Evolutionary conservation across 768 basidiomycete species (phyloP).

Genomic region (Rhodocollybia butyracea): DNA sequence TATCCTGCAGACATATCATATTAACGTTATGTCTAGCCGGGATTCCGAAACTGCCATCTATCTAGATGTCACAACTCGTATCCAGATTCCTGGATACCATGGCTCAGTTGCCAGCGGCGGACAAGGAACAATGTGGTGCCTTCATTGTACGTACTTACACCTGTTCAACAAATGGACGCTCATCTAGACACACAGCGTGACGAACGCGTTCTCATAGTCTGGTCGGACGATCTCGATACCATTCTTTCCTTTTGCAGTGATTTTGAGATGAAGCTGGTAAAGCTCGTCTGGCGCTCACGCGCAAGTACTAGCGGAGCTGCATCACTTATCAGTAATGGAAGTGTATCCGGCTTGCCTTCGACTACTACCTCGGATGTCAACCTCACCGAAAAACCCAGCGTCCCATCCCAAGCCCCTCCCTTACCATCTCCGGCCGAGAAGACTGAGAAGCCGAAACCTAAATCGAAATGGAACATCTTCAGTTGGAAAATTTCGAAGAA

Average conservation of each 20-base stretch:
- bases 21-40: slow-evolving; percentile 32
- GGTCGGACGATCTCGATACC: slow-evolving; percentile 80
- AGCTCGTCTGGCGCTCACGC: slow-evolving; percentile 51
- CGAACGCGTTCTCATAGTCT: slow-evolving; percentile 78
- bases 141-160: slow-evolving; percentile 55
- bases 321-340: slow-evolving; percentile 34
- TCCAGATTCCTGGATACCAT: slow-evolving; percentile 82
- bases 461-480: slow-evolving; percentile 36
- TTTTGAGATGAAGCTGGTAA: slow-evolving; percentile 68
- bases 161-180: slow-evolving; percentile 1
- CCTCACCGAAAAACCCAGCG: slow-evolving; percentile 45
- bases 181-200: slow-evolving; percentile 55
- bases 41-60: slow-evolving; percentile 62
- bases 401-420: slow-evolving; percentile 25
- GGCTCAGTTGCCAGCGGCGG: slow-evolving; percentile 62
- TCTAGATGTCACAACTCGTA: slow-evolving; percentile 78
- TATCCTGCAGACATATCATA: neutral
- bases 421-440: slow-evolving; percentile 23
- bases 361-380: slow-evolving; percentile 51
- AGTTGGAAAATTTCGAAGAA: slow-evolving; percentile 44
- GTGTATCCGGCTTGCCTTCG: slow-evolving; percentile 40
- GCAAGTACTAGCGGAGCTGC: slow-evolving; percentile 23
- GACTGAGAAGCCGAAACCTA: slow-evolving; percentile 24
- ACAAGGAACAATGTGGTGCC: slow-evolving; percentile 90
- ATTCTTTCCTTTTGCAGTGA: slow-evolving; percentile 73